Evolutionary conservation across 306 rosid genomes (phyloP), one percentile per base, ranked within the genome.

Genomic region (Senna siamea): DNA sequence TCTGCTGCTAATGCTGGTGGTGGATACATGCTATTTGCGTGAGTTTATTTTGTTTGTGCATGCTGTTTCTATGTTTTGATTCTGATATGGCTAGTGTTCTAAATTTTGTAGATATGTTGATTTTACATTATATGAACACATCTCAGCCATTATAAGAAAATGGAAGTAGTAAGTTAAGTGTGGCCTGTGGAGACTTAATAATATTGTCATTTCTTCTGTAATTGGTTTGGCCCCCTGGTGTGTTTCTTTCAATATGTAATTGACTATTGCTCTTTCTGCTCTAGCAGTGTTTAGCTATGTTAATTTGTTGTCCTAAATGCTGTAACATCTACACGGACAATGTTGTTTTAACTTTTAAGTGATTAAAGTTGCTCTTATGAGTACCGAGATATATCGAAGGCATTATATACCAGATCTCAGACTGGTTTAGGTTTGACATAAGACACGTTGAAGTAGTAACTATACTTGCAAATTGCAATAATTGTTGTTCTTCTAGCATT

Each of bases 21-120:
- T 22, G 97, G 99, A 64, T 92, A 91, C 89, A 78, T 84, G 90
- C 89, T 83, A 74, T 89, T 89, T 86, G 96, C 88, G 98, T 91
- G 85, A 76, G 96, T 84, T 37, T 72, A 15, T 66, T 43, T 56
- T 40, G 30, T 60, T 5, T 58, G 20, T 69, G n/a, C 78, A 41
- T 37, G 51, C 22, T 53, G 26, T 72, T 38, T 15, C 17, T 51
- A 13, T 50, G 22, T 77, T 50, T 22, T 54, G 58, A 69, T 74
- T 72, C 48, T 72, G 26, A 28, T n/a, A 11, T 66, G 62, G 57
- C 66, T 28, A 8, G 3, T 57, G 32, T 35, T 28, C 32, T 74
- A 51, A 15, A 55, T 44, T 18, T 30, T 55, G 43, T 41, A 38
- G 51, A 66, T 50, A 13, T 69, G 65, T 66, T 48, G 3, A 53